These are phyloP conservation scores for Tolypocladium tropicale DNA, from an alignment of 2,329 filamentous ascomycete genomes.

Conservation along the genomic window DNA sequence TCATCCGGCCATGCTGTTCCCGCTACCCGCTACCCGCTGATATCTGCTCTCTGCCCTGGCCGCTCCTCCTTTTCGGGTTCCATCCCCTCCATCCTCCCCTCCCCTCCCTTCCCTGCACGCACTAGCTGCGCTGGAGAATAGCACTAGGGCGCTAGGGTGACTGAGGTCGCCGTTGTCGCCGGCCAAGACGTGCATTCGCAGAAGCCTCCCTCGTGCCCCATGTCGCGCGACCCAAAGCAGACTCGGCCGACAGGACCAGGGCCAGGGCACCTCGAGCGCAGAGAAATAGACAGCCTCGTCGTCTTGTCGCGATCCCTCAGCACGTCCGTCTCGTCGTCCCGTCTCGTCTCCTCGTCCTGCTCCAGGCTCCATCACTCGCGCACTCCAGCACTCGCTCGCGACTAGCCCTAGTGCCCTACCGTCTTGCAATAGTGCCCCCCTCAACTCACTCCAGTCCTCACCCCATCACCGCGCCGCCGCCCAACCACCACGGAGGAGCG, in stretches of 20 bases:
- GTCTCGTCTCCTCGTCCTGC: background rate
- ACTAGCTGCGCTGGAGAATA: background rate
- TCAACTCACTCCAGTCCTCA: background rate
- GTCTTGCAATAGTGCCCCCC: constrained; percentile 1
- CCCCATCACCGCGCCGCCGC: background rate
- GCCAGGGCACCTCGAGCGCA: background rate
- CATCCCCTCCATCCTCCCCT: no score
- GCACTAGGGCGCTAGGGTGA: background rate
- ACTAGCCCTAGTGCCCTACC: background rate
- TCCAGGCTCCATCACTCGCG: background rate
- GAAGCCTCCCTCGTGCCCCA: background rate
- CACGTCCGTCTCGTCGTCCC: background rate
- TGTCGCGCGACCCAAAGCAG: background rate
- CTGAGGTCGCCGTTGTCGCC: background rate
- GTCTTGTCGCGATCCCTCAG: background rate
- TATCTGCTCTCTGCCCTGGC: no score
- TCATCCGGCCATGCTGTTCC: background rate
- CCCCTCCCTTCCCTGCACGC: background rate
- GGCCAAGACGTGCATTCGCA: background rate
- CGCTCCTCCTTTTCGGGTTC: no score
- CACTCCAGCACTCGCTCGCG: background rate
- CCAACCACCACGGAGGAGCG: constrained; percentile 2
- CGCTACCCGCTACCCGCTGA: background rate
- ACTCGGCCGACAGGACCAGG: background rate
- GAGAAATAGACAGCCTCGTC: background rate